Evolutionary conservation across 106 monocot genomes (phyloP).

Genomic region (Iris macrosiphon): DNA sequence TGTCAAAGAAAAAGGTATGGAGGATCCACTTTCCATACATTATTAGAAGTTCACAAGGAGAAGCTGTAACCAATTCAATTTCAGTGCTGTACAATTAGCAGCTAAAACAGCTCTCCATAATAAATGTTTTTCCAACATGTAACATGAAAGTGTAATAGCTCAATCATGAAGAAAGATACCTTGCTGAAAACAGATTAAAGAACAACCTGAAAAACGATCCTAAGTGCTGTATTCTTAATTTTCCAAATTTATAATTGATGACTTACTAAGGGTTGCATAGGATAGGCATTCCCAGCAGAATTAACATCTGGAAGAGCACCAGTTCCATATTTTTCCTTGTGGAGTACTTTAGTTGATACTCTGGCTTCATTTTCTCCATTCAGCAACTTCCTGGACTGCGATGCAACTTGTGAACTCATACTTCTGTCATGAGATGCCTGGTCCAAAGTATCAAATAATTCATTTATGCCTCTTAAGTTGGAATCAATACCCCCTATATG

Average conservation of each 20-base stretch:
- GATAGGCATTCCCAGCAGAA: conserved; percentile 34
- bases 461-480: conserved; percentile 32
- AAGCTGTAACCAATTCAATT: too few species aligned
- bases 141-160: too few species aligned
- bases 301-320: conserved; percentile 33
- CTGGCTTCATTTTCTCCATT: conserved; percentile 40
- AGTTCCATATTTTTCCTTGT: conserved; percentile 43
- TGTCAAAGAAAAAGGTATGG: too few species aligned
- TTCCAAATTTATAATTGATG: not conserved
- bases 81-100: too few species aligned
- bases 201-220: too few species aligned
- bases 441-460: conserved; percentile 32
- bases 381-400: conserved; percentile 27
- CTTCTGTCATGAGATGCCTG: conserved; percentile 33
- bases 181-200: too few species aligned
- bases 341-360: conserved; percentile 18
- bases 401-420: conserved; percentile 38
- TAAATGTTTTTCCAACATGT: too few species aligned
- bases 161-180: too few species aligned
- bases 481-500: conserved; percentile 22
- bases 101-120: too few species aligned
- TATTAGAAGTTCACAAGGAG: too few species aligned
- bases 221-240: not conserved
- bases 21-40: too few species aligned
- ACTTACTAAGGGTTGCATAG: conserved; percentile 46